Evolutionary conservation across 202 grass and related monocot genomes (phyloP).

Genomic region (Hordeum pubiflorum): DNA sequence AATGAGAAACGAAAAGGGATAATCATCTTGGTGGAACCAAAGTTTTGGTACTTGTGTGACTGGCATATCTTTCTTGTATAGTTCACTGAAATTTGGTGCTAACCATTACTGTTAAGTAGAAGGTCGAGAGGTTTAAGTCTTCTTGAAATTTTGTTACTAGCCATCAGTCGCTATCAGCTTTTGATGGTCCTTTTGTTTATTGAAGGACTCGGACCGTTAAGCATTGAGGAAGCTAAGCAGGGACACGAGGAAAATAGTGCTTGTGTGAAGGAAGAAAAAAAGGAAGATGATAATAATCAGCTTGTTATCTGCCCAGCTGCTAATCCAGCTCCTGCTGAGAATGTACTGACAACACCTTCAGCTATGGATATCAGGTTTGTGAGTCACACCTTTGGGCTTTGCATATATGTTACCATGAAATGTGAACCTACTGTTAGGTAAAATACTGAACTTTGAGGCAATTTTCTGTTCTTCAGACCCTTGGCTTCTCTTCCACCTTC

Average conservation of each 20-base stretch:
- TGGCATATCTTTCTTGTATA: slow-evolving; percentile 4
- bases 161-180: background rate
- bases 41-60: slow-evolving; percentile 6
- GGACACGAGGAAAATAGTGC: slow-evolving; percentile 22
- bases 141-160: background rate
- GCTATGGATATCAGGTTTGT: slow-evolving; percentile 34
- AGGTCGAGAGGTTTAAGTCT: background rate
- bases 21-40: background rate
- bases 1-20: background rate
- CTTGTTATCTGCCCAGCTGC: slow-evolving; percentile 19
- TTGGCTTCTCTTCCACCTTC: slow-evolving; percentile 22
- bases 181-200: background rate
- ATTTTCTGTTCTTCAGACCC: slow-evolving; percentile 29
- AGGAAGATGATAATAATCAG: slow-evolving; percentile 31
- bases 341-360: slow-evolving; percentile 31
- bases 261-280: slow-evolving; percentile 36
- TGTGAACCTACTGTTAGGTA: slow-evolving; percentile 10
- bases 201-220: slow-evolving; percentile 28
- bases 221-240: slow-evolving; percentile 31
- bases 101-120: background rate
- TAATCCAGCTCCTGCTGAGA: slow-evolving; percentile 12
- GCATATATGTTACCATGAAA: slow-evolving; percentile 14
- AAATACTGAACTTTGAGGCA: slow-evolving; percentile 1
- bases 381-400: slow-evolving; percentile 1
- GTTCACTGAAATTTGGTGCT: background rate